Evolutionary conservation across 371 early-diverging fungal species (phyloP).

Genomic region (Lichtheimia ramosa): DNA sequence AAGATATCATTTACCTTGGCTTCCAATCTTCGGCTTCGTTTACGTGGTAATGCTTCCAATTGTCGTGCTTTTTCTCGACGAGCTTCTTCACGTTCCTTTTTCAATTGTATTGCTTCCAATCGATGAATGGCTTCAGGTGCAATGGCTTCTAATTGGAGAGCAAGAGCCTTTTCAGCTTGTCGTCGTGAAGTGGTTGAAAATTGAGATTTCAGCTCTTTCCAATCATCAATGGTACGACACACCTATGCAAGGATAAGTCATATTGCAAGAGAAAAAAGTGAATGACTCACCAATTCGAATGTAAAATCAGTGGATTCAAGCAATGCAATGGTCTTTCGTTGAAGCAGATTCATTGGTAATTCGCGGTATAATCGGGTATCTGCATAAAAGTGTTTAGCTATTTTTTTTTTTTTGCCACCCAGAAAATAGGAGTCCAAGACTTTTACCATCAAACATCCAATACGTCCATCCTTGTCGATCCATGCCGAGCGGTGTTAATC

Average conservation of each 20-base stretch:
- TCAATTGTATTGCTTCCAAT: background rate
- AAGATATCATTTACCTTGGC: conserved; percentile 8
- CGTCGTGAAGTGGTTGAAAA: conserved; percentile 1
- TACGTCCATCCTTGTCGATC: conserved; percentile 9
- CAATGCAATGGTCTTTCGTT: background rate
- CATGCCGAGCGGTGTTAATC: background rate
- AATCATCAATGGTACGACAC: conserved; percentile 1
- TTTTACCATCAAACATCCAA: conserved; percentile 7
- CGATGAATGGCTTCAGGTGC: background rate
- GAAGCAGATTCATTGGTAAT: conserved; percentile 2
- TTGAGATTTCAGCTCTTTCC: background rate
- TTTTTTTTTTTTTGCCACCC: too few relatives aligned
- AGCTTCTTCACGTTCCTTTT: conserved; percentile 6
- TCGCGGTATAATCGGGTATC: conserved; percentile 7
- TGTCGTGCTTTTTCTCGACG: background rate
- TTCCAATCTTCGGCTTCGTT: conserved; percentile 10
- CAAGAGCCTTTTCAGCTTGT: conserved; percentile 5
- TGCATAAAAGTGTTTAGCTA: background rate
- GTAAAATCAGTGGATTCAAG: background rate
- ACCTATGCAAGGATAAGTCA: background rate
- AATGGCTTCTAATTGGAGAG: background rate
- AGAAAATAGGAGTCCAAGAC: background rate
- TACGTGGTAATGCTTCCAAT: conserved; percentile 6
- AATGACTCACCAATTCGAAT: conserved; percentile 6
- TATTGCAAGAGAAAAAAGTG: background rate